These are phyloP conservation scores for Anthracocystis walkeri DNA, from an alignment of 1,284 basidiomycete species.

Conservation along the genomic window DNA sequence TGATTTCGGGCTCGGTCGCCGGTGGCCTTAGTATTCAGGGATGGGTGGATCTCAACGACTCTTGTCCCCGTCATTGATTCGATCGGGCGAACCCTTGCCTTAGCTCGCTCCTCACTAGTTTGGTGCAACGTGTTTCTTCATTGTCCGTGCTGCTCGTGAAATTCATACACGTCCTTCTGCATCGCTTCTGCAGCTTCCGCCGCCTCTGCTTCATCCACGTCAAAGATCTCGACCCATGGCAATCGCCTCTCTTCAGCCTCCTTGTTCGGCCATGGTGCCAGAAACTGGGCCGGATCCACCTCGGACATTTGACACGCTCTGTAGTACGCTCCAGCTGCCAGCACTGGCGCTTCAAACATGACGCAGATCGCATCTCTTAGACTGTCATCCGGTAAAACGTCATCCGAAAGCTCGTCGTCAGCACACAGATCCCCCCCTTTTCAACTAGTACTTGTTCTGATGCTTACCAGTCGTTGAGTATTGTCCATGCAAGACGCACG, in stretches of 20 bases:
- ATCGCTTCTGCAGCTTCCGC: slow-evolving; percentile 49
- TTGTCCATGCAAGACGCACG: slow-evolving; percentile 58
- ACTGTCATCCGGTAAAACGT: slow-evolving; percentile 12
- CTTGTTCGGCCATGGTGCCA: slow-evolving; percentile 29
- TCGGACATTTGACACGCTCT: slow-evolving; percentile 53
- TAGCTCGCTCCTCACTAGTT: not conserved
- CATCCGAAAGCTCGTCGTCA: not conserved
- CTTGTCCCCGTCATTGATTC: not conserved
- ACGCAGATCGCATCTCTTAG: slow-evolving; percentile 57
- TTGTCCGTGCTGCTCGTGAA: slow-evolving; percentile 39
- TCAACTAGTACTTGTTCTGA: not conserved
- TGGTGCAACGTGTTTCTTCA: slow-evolving; percentile 1
- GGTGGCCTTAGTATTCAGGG: not conserved
- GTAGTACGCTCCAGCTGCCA: slow-evolving; percentile 62
- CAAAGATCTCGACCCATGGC: slow-evolving; percentile 61
- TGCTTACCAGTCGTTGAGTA: slow-evolving; percentile 55
- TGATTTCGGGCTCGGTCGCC: not conserved
- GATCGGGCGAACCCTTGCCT: no score
- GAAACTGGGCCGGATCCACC: slow-evolving; percentile 46
- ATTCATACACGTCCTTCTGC: slow-evolving; percentile 55
- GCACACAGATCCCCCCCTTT: not conserved
- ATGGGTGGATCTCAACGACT: not conserved
- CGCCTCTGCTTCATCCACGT: slow-evolving; percentile 62
- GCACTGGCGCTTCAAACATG: slow-evolving; percentile 63
- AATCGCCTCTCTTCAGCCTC: slow-evolving; percentile 22